Evolutionary conservation across 2,329 filamentous ascomycete genomes (phyloP).

Genomic region (Alternaria brassicae): DNA sequence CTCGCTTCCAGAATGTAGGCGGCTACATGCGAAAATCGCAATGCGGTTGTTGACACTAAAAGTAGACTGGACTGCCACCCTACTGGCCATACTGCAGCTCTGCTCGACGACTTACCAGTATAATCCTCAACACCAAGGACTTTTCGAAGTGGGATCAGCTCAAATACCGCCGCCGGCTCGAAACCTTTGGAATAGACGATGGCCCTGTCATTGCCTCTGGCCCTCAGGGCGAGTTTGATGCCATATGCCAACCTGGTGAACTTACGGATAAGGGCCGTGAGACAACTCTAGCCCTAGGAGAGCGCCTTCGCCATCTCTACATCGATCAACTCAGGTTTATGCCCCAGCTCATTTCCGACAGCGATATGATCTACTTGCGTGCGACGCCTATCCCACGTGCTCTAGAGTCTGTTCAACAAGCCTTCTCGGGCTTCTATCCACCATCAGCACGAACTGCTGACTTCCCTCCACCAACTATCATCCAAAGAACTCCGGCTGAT

Average conservation of each 20-base stretch:
- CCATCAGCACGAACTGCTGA: constrained; percentile 51
- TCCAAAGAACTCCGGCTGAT: constrained; percentile 55
- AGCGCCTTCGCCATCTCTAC: constrained; percentile 58
- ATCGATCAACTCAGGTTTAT: constrained; percentile 59
- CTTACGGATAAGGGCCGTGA: constrained; percentile 59
- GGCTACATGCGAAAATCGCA: not conserved
- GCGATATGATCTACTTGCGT: constrained; percentile 56
- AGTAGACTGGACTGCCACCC: constrained; percentile 42
- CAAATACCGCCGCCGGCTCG: constrained; percentile 74
- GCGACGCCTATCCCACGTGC: constrained; percentile 60
- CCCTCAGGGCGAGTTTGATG: constrained; percentile 73
- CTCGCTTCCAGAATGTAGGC: constrained; percentile 83
- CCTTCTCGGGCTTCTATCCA: constrained; percentile 59
- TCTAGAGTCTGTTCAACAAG: constrained; percentile 59
- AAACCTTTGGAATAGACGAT: constrained; percentile 76
- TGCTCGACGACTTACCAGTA: constrained; percentile 72
- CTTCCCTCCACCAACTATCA: constrained; percentile 54
- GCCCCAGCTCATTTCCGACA: constrained; percentile 52
- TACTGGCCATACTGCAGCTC: constrained; percentile 91
- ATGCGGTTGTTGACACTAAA: constrained; percentile 1
- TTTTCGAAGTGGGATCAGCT: constrained; percentile 64
- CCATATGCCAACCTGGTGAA: constrained; percentile 67
- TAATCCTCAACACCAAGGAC: constrained; percentile 63
- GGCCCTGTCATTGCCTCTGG: constrained; percentile 72
- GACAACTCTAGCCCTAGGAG: constrained; percentile 58